Evolutionary conservation across 306 rosid genomes (phyloP).

Genomic region (Psophocarpus tetragonolobus): DNA sequence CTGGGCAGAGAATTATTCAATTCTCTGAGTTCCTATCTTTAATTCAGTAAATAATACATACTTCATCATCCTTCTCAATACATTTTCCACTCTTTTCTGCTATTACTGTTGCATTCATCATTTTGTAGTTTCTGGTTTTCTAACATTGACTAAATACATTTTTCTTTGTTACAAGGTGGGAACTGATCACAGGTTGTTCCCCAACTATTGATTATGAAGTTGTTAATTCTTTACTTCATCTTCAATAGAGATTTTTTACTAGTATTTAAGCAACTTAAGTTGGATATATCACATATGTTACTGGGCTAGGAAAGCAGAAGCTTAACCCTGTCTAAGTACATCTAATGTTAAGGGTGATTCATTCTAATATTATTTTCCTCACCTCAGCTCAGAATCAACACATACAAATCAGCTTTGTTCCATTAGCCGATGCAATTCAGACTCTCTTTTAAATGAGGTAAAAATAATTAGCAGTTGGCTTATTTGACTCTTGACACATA

Average conservation of each 20-base stretch:
- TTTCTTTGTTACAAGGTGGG: slow-evolving; percentile 1
- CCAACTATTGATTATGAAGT: neutral
- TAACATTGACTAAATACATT: slow-evolving; percentile 4
- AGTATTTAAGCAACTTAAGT: neutral
- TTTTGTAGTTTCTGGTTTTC: too few relatives aligned
- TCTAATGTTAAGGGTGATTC: slow-evolving; percentile 33
- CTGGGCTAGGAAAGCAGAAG: slow-evolving; percentile 1
- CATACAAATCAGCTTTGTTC: slow-evolving; percentile 93
- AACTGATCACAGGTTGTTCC: slow-evolving; percentile 22
- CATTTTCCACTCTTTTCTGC: too few relatives aligned
- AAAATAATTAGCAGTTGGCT: slow-evolving; percentile 9
- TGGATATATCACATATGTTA: slow-evolving; percentile 4
- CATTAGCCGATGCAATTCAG: slow-evolving; percentile 86
- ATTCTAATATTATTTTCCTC: slow-evolving; percentile 40
- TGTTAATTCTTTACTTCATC: slow-evolving; percentile 18
- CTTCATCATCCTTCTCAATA: too few relatives aligned
- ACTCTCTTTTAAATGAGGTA: slow-evolving; percentile 95
- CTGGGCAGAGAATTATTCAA: too few relatives aligned
- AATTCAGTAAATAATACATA: too few relatives aligned
- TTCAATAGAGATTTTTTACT: neutral
- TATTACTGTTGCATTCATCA: too few relatives aligned
- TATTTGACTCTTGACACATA: slow-evolving; percentile 18
- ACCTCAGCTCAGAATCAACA: slow-evolving; percentile 83
- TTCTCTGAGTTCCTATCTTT: too few relatives aligned
- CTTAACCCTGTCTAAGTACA: slow-evolving; percentile 30